phyloP scores from a whole-genome alignment of 225 moss, liverwort and hornwort species.

The Sphagnum tenellum region DNA sequence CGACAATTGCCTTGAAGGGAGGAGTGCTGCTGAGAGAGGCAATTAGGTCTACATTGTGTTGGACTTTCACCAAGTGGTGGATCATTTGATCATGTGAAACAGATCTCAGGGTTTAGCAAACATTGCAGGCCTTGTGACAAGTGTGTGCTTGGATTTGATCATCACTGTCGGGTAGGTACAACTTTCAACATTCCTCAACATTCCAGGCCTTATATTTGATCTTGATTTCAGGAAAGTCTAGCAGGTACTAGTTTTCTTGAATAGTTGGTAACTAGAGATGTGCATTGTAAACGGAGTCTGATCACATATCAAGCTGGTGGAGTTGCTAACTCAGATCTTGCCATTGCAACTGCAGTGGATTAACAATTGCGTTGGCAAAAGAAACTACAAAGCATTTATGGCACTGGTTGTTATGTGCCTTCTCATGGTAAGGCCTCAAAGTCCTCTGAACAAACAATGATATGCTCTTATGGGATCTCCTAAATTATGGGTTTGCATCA shows the following conservation, averaged over 20 bases:
- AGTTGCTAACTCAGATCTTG: conserved; percentile 2
- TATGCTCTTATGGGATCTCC: too few species aligned
- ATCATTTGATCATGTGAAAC: conserved; percentile 7
- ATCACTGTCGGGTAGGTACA: conserved; percentile 75
- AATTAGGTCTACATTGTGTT: neutral
- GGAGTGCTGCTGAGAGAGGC: neutral
- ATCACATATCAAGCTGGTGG: neutral
- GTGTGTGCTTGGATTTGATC: conserved; percentile 91
- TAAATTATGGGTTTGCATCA: too few species aligned
- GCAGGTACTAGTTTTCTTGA: too few species aligned
- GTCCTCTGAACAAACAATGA: too few species aligned
- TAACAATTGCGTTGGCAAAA: conserved; percentile 83
- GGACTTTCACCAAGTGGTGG: neutral
- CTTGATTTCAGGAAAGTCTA: too few species aligned
- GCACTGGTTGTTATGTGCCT: conserved; percentile 78
- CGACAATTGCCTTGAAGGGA: neutral
- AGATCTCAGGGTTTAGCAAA: conserved; percentile 81
- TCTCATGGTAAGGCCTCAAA: conserved; percentile 47
- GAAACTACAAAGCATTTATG: conserved; percentile 79
- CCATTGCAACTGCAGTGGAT: conserved; percentile 63
- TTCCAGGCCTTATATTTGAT: too few species aligned
- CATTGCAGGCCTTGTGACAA: conserved; percentile 95
- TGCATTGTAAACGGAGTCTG: too few species aligned
- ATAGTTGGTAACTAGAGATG: too few species aligned
- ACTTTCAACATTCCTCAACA: neutral